Percentiles rank a stretch among this genome's conserved stretches.
Evolutionary conservation across 257 asterid genomes (phyloP).

Genomic region (Striga asiatica): DNA sequence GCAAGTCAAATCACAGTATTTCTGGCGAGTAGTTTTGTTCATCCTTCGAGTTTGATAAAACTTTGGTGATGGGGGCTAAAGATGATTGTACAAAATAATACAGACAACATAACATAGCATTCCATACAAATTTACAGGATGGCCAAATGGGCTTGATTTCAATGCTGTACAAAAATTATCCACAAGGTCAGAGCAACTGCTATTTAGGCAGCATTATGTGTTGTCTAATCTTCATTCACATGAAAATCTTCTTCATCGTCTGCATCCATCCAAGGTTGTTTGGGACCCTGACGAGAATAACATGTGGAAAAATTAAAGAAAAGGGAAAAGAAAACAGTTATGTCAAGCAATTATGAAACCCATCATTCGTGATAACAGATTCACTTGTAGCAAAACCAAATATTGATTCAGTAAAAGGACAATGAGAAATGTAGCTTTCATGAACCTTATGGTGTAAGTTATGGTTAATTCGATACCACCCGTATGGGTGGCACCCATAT

Average conservation of each 20-base stretch:
- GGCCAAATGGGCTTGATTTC: neutral
- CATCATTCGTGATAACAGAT: neutral
- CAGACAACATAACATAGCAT: neutral
- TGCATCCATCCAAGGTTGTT: conserved; percentile 72
- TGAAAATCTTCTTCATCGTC: conserved; percentile 40
- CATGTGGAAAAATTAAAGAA: neutral
- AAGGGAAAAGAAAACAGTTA: neutral
- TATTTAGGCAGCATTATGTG: neutral
- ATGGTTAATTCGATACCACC: too few species aligned
- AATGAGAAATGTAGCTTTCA: too few species aligned
- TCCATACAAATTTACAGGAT: neutral
- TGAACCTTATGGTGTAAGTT: too few species aligned
- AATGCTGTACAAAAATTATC: conserved; percentile 9
- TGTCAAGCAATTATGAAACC: too few species aligned
- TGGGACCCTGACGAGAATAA: conserved; percentile 52
- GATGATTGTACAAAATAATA: neutral
- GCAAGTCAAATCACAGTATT: too few species aligned
- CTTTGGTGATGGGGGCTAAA: neutral
- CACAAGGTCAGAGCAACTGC: neutral
- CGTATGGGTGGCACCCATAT: too few species aligned
- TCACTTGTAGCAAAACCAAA: neutral
- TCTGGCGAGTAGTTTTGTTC: too few species aligned
- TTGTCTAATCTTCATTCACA: conserved; percentile 16
- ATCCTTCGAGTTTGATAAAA: neutral
- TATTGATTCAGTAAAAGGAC: too few species aligned